Conservation (phyloP, 345 rosid genomes). For the Hevea brasiliensis region DNA sequence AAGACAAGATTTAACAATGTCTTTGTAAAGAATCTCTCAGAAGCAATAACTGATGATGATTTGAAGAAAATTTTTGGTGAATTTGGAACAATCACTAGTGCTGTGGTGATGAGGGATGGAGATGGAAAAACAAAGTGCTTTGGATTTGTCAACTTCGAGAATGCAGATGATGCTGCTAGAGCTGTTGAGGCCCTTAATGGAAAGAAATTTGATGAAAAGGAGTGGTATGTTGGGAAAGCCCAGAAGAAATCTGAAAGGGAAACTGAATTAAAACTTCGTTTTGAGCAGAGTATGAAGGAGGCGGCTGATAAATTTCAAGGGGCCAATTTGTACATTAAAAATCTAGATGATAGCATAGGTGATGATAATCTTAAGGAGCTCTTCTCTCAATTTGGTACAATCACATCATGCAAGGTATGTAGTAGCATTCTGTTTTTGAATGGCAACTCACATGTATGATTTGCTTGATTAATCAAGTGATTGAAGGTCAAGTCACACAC, state of each 20-base stretch:
- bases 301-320: constrained; percentile 84
- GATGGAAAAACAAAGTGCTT: constrained; percentile 85
- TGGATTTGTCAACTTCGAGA: constrained; percentile 94
- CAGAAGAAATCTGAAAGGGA: constrained; percentile 90
- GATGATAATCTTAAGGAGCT: constrained; percentile 90
- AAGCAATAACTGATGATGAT: constrained; percentile 71
- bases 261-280: constrained; percentile 54
- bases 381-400: constrained; percentile 69
- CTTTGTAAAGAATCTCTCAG: constrained; percentile 82
- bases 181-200: constrained; percentile 90
- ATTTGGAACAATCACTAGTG: constrained; percentile 80
- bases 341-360: constrained; percentile 72
- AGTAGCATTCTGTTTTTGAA: not conserved
- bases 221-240: constrained; percentile 94
- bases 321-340: constrained; percentile 81
- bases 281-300: constrained; percentile 82
- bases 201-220: constrained; percentile 69
- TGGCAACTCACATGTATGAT: not conserved
- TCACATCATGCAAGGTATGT: constrained; percentile 88
- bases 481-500: not conserved
- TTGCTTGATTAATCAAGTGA: not conserved
- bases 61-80: constrained; percentile 68
- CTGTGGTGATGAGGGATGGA: constrained; percentile 77
- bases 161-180: constrained; percentile 79
- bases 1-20: constrained; percentile 74